Base-by-base conservation (phyloP, 352 stramenopile genomes). In the Pilasporangium apinafurcum region DNA sequence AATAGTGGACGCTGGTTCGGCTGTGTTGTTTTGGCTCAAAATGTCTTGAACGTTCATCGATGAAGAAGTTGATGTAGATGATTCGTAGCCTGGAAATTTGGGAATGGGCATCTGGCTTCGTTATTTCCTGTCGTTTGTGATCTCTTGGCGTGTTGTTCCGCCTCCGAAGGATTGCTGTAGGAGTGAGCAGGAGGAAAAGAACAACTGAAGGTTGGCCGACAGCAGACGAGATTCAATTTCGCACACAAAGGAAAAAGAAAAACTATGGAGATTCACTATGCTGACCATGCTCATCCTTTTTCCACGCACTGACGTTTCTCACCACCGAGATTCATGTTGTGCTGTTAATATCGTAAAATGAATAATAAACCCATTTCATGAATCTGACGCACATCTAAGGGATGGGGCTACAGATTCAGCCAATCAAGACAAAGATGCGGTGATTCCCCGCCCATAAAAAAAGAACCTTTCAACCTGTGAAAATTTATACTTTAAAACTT, bases 21-120 rank as follows among this genome's bases (percentile, higher is more conserved):
- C n/a, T 9, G 21, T 34, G 29, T 35, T 31, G 51, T 46, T 48
- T n/a, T 24, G 30, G 18, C 56, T 64, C 25, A 81, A 53, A 26
- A 81, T 57, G 44, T 69, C 65, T 39, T 60, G 56, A 30, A 81
- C 50, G 42, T 81, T 75, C 68, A 81, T 81, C n/a, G 22, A 25
- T 4, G 7, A 24, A 1, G 24, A 37, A 28, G 14, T 28, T 14
- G 45, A 39, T 35, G 26, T 30, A 22, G 1, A 13, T 10, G 34
- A 58, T 34, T 42, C 46, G n/a, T 18, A 56, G 7, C 12, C 10
- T 26, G 51, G 49, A 22, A 43, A 68, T 58, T 62, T 16, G 39
- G 37, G 55, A 75, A 61, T 75, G 64, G 21, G 24, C 16, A 29
- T 16, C 38, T n/a, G n/a, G n/a, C n/a, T n/a, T n/a, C n/a, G n/a